Base-by-base conservation (phyloP, 306 rosid species). In the Carpinus fangiana region DNA sequence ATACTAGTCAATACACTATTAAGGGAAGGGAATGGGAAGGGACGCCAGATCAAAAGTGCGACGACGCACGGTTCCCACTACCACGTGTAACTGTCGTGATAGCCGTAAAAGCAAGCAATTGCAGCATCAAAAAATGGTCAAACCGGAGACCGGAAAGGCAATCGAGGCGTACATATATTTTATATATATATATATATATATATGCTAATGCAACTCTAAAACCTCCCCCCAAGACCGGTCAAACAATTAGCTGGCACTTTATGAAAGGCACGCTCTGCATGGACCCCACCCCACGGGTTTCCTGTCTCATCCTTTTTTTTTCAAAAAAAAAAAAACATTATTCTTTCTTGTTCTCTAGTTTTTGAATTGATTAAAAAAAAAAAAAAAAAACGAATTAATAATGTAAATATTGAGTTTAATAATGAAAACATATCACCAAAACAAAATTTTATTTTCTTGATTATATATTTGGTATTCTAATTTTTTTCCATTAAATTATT, bases 261-360 rank as follows among this genome's bases (percentile, higher is more conserved):
- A 79, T 46, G 80, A 84, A 75, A 76, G 76, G 82, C 70, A 73
- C 79, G 84, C 87, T 80, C 82, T n/a, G 3, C 12, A 23, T 57
- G 64, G 82, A 75, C 70, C 83, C 84, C 75, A 50, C 79, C 72
- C 76, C 87, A 84, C 87, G 87, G 74, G 84, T 52, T 76, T 54
- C 70, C 60, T 3, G 76, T 62, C 26, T 18, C 38, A 55, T 53
- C 20, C 73, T 41, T 45, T 52, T 17, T 23, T 28, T 23, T 21
- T 47, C 34, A 0, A 57, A 41, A 41, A 41, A 4, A 41, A 41
- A 41, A 41, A 41, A 41, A 5, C 6, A 5, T 5, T 41, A 41
- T 41, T 41, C 8, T 41, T 41, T 41, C 8, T 41, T 51, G 7
- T 41, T 38, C 13, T 10, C 11, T 4, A 5, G 69, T 59, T 21